Base-by-base conservation (phyloP, 352 stramenopile genomes). In the Pythium angustatum region DNA sequence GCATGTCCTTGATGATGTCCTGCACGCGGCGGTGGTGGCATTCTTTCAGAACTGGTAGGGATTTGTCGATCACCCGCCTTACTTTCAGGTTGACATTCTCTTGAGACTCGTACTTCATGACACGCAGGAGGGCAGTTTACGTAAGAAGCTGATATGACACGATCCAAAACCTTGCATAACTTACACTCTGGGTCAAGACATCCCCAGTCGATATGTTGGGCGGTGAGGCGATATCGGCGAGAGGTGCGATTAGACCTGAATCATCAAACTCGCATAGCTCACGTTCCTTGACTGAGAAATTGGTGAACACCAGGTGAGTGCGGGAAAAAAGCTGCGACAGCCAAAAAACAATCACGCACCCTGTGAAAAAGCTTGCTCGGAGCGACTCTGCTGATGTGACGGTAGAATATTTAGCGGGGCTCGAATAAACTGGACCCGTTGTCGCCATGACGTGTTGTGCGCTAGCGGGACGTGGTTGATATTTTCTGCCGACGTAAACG, bases 11-110 rank as follows among this genome's bases (percentile, higher is more conserved):
- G 12, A 87, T 40, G 31, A 78, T 69, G 45, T 74, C 64, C 11
- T 58, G 60, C 26, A 87, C 72, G 59, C 78, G 67, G 40, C 62
- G 63, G 31, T 63, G 60, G 64, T 88, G 75, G 40, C 79, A 87
- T 40, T 62, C 36, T 59, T 86, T 54, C 21, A 88, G 58, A 2
- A 65, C 38, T 9, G 67, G 68, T 12, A 78, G 33, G 12, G 77
- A 66, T 26, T 73, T 47, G 5, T 72, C 62, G 26, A 87, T 65
- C 40, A 81, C 45, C 6, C 52, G 41, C 15, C 69, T 60, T n/a
- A 89, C 63, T 30, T 47, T 53, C 2, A 33, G 40, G 21, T 81
- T 75, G 5, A 78, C 53, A 47, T 73, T 52, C 11, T 70, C 63
- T 55, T 81, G 75, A 44, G 64, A 69, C 43, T 62, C 51, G 26